Conservation (phyloP, 2,329 filamentous ascomycete species). For the Pseudogymnoascus sp. region DNA sequence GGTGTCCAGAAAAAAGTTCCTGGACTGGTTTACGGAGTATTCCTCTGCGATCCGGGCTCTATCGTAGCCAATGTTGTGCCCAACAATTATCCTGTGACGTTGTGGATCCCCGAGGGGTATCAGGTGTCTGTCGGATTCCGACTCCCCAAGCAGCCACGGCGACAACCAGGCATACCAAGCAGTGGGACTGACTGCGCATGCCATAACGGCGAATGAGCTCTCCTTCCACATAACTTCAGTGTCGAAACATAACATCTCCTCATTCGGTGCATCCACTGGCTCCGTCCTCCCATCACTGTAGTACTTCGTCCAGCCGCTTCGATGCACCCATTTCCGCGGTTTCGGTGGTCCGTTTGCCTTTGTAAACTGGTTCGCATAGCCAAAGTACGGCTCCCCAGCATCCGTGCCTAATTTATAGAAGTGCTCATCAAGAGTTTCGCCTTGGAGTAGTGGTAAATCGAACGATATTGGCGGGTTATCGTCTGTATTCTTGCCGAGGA, state of each 20-base stretch:
- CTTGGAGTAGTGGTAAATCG: conserved; percentile 73
- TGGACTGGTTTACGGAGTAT: conserved; percentile 74
- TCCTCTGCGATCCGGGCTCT: conserved; percentile 82
- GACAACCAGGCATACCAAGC: conserved; percentile 98
- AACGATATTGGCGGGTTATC: conserved; percentile 70
- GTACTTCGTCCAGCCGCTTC: conserved; percentile 95
- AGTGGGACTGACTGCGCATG: conserved; percentile 80
- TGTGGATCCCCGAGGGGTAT: conserved; percentile 77
- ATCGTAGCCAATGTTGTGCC: conserved; percentile 95
- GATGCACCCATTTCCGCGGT: conserved; percentile 64
- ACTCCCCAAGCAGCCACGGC: conserved; percentile 85
- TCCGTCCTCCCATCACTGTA: conserved; percentile 65
- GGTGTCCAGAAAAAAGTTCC: conserved; percentile 86
- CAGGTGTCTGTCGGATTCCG: conserved; percentile 67
- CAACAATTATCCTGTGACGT: conserved; percentile 71
- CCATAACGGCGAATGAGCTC: conserved; percentile 90
- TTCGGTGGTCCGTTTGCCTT: conserved; percentile 50
- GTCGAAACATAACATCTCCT: conserved; percentile 82
- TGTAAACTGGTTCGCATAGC: conserved; percentile 67
- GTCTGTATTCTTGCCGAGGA: conserved; percentile 86
- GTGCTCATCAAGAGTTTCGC: conserved; percentile 81
- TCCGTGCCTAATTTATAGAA: conserved; percentile 84
- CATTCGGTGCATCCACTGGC: conserved; percentile 67
- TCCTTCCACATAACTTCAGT: conserved; percentile 96
- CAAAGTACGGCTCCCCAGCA: conserved; percentile 76